Conservation (phyloP, 495 filamentous ascomycete genomes). For the Friedmanniomyces simplex region DNA sequence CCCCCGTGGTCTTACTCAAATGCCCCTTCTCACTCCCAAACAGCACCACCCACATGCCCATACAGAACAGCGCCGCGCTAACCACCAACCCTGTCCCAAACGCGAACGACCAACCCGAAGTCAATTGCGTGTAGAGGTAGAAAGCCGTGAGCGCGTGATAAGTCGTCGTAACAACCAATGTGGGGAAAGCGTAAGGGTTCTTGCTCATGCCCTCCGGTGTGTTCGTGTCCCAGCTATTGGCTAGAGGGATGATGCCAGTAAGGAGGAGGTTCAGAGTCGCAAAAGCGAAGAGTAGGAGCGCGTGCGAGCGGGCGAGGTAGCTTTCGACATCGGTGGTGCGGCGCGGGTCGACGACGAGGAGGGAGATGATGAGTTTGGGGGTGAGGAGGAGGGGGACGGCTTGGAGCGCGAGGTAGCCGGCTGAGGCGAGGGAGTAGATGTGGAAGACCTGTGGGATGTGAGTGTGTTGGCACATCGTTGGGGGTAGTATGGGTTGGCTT, state of each 20-base stretch:
- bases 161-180: constrained; percentile 51
- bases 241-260: constrained; percentile 64
- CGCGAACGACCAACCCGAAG: constrained; percentile 11
- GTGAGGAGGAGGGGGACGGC: constrained; percentile 19
- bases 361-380: constrained; percentile 17
- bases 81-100: constrained; percentile 47
- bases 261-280: constrained; percentile 56
- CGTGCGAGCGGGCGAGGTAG: constrained; percentile 63
- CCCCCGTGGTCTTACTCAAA: constrained; percentile 61
- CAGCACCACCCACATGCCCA: constrained; percentile 65
- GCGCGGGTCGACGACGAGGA: constrained; percentile 15
- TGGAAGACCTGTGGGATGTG: constrained; percentile 46
- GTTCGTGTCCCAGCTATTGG: constrained; percentile 17
- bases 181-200: constrained; percentile 59
- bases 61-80: constrained; percentile 43
- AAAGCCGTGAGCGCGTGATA: constrained; percentile 56
- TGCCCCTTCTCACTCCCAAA: constrained; percentile 56
- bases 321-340: constrained; percentile 42
- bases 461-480: not conserved
- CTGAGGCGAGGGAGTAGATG: constrained; percentile 46
- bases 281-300: constrained; percentile 55
- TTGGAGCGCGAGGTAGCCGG: constrained; percentile 23
- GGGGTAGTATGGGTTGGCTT: not conserved
- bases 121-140: constrained; percentile 49
- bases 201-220: constrained; percentile 23